Conservation (phyloP, 257 asterid species). For the Petrea volubilis region DNA sequence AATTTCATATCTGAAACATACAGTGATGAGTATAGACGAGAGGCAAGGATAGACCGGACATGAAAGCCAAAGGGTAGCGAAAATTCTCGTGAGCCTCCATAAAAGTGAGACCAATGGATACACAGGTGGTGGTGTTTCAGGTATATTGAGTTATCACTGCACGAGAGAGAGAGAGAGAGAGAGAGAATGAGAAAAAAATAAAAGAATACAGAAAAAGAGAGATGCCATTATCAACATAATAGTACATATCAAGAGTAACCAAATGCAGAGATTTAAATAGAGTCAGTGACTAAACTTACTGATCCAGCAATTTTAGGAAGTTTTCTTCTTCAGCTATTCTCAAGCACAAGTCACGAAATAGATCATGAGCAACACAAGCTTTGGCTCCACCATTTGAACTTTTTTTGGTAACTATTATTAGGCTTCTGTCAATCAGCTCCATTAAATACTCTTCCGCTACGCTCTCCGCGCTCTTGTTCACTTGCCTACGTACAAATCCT, state of each 20-base stretch:
- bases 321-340: slow-evolving; percentile 7
- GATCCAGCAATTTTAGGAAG: not conserved
- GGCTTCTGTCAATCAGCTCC: slow-evolving; percentile 22
- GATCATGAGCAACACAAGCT: slow-evolving; percentile 21
- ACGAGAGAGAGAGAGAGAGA: not conserved
- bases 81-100: not conserved
- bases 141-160: not conserved
- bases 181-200: too few species aligned
- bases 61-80: slow-evolving; percentile 5
- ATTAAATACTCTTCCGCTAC: slow-evolving; percentile 17
- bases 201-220: too few species aligned
- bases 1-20: slow-evolving; percentile 11
- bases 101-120: not conserved
- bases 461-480: not conserved
- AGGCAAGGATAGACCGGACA: slow-evolving; percentile 7
- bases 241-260: not conserved
- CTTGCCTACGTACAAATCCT: slow-evolving; percentile 17
- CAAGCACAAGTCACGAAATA: slow-evolving; percentile 24
- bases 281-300: slow-evolving; percentile 4
- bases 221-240: not conserved
- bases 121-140: not conserved
- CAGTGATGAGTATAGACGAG: not conserved
- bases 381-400: slow-evolving; percentile 17
- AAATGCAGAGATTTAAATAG: not conserved
- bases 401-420: slow-evolving; percentile 8